A percentile compares a stretch with the other conserved stretches of the same genome.
These are phyloP conservation scores for Microdochium trichocladiopsis DNA, from an alignment of 2,329 filamentous ascomycete genomes.

Conservation along the genomic window DNA sequence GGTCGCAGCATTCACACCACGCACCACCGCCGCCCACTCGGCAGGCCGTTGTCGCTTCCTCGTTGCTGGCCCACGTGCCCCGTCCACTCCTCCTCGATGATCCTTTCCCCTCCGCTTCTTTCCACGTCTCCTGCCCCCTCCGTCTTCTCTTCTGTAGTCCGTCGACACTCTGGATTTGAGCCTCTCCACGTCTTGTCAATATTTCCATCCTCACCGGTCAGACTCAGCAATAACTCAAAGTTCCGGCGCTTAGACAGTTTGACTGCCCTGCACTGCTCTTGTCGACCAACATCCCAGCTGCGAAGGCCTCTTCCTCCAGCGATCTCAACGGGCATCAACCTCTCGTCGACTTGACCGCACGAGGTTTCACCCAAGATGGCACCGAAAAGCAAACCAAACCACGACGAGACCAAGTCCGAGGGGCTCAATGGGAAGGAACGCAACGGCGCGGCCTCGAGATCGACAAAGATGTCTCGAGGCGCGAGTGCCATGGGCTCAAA, in stretches of 20 bases:
- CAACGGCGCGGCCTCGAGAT: slow-evolving; percentile 16
- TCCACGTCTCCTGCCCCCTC: not conserved
- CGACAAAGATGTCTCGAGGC: slow-evolving; percentile 45
- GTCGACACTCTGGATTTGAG: too few species aligned
- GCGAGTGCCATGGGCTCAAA: slow-evolving; percentile 43
- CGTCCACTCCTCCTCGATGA: not conserved
- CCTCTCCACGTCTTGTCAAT: too few species aligned
- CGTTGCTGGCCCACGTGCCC: not conserved
- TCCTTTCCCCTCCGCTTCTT: not conserved
- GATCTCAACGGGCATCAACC: too few species aligned
- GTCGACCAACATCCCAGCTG: not conserved
- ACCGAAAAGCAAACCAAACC: slow-evolving; percentile 21
- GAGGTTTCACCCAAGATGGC: slow-evolving; percentile 4
- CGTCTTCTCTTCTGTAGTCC: not conserved
- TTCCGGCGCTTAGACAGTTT: too few species aligned
- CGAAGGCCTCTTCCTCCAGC: not conserved
- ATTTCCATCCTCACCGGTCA: too few species aligned
- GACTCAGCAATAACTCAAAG: too few species aligned
- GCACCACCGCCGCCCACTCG: too few species aligned
- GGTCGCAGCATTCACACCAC: not conserved
- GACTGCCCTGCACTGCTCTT: not conserved
- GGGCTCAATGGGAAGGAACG: slow-evolving; percentile 22
- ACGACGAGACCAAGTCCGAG: slow-evolving; percentile 26
- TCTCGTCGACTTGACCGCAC: too few species aligned
- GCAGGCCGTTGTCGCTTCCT: not conserved